Evolutionary conservation across 306 rosid species (phyloP).

Genomic region (Canavalia ensiformis): DNA sequence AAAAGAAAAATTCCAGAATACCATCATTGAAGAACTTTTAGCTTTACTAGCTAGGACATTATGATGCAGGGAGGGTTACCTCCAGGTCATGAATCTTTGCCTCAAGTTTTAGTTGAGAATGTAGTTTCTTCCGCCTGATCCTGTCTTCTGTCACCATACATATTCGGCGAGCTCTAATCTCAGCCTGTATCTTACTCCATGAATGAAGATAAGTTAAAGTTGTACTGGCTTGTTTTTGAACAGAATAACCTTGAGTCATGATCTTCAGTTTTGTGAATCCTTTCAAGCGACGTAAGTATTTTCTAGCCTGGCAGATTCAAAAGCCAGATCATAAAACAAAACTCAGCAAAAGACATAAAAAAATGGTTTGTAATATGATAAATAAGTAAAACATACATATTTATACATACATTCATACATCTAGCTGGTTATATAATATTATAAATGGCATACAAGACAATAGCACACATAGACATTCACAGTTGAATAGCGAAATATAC

Average conservation of each 20-base stretch:
- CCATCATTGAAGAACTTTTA: background rate
- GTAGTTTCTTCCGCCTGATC: slow-evolving; percentile 67
- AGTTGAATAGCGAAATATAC: background rate
- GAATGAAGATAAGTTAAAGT: slow-evolving; percentile 74
- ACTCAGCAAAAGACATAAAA: background rate
- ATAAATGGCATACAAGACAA: background rate
- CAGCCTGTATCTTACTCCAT: slow-evolving; percentile 78
- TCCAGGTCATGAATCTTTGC: slow-evolving; percentile 79
- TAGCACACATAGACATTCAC: background rate
- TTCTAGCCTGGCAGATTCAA: slow-evolving; percentile 67
- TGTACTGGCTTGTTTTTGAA: slow-evolving; percentile 66
- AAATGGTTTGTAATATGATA: background rate
- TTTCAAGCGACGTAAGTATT: slow-evolving; percentile 64
- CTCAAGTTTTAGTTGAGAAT: slow-evolving; percentile 80
- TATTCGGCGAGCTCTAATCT: slow-evolving; percentile 75
- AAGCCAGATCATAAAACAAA: slow-evolving; percentile 20
- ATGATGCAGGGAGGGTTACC: slow-evolving; percentile 58
- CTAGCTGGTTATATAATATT: background rate
- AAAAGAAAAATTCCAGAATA: background rate
- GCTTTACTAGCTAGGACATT: slow-evolving; percentile 12
- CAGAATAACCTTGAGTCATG: slow-evolving; percentile 55
- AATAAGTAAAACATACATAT: background rate
- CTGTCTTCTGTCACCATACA: slow-evolving; percentile 87
- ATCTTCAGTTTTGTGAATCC: slow-evolving; percentile 67
- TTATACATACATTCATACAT: too few relatives aligned